Percentiles rank a stretch among this genome's conserved stretches.
These are phyloP conservation scores for Dentipellis sp. DNA, from an alignment of 768 basidiomycete species.

Conservation along the genomic window DNA sequence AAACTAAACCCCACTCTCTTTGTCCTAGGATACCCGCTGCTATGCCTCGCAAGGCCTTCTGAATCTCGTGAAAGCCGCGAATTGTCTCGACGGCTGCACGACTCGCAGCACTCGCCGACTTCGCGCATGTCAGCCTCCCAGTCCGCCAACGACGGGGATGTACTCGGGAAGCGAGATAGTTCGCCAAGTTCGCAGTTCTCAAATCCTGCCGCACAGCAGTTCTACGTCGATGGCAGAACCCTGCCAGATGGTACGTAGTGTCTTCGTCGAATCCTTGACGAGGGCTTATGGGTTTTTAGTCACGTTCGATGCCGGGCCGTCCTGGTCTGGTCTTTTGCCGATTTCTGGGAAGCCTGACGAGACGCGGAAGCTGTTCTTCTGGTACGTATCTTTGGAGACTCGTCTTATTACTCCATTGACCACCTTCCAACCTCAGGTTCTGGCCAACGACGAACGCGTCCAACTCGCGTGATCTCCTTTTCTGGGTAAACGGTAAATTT, in stretches of 20 bases:
- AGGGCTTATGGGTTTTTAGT: constrained; percentile 15
- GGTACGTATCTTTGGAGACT: constrained; percentile 4
- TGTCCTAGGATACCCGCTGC: too few relatives aligned
- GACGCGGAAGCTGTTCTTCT: constrained; percentile 34
- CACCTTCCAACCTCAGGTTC: constrained; percentile 16
- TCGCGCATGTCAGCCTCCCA: too few relatives aligned
- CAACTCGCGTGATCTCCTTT: constrained; percentile 20
- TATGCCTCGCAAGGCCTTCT: too few relatives aligned
- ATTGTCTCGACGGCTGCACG: too few relatives aligned
- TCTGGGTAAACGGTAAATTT: constrained; percentile 25
- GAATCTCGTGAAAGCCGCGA: too few relatives aligned
- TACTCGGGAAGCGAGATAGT: background rate
- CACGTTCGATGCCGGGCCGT: constrained; percentile 27
- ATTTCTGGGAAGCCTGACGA: constrained; percentile 25
- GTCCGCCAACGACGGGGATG: too few relatives aligned
- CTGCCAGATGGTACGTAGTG: constrained; percentile 20
- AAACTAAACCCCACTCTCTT: too few relatives aligned
- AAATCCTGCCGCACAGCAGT: constrained; percentile 13
- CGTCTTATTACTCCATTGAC: background rate
- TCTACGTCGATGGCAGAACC: constrained; percentile 26
- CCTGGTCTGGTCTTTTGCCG: constrained; percentile 22
- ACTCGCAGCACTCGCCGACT: too few relatives aligned
- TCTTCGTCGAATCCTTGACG: background rate
- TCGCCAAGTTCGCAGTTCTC: background rate
- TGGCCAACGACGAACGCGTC: constrained; percentile 24